Conservation (phyloP, 176 grass and related monocot species). For the Paspalum vaginatum region DNA sequence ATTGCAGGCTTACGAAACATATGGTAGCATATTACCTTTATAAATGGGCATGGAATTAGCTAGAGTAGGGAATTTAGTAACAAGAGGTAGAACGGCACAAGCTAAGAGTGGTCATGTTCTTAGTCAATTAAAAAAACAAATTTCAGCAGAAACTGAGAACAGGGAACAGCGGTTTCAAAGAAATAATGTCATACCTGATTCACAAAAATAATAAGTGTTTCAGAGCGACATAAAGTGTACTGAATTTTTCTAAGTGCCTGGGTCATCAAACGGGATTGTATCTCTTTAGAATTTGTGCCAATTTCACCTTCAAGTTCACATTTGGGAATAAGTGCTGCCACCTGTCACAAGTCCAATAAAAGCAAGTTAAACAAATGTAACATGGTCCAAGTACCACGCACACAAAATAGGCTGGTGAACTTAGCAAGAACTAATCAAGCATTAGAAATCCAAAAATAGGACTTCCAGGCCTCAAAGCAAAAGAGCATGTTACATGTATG, state of each 20-base stretch:
- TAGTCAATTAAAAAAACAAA: neutral
- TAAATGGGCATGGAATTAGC: neutral
- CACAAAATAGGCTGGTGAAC: slow-evolving; percentile 10
- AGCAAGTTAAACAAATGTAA: slow-evolving; percentile 40
- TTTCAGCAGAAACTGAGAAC: neutral
- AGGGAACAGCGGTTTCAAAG: neutral
- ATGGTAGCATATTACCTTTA: neutral
- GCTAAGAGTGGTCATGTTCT: neutral
- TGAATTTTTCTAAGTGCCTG: slow-evolving; percentile 92
- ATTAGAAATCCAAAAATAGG: slow-evolving; percentile 30
- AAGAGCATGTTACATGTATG: neutral
- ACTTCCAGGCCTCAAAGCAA: neutral
- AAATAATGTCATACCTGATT: slow-evolving; percentile 70
- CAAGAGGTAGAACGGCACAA: neutral
- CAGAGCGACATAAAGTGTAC: slow-evolving; percentile 67
- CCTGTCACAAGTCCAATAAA: slow-evolving; percentile 54
- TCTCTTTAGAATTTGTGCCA: slow-evolving; percentile 55
- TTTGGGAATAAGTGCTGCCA: slow-evolving; percentile 89
- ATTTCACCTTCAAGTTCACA: slow-evolving; percentile 72
- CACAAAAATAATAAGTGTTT: slow-evolving; percentile 84
- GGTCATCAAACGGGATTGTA: slow-evolving; percentile 87
- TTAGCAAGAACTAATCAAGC: neutral
- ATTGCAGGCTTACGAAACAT: neutral
- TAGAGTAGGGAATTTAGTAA: neutral
- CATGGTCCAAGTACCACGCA: neutral